phyloP scores from a whole-genome alignment of 495 filamentous ascomycete species.

The Hypomontagnella monticulosa region DNA sequence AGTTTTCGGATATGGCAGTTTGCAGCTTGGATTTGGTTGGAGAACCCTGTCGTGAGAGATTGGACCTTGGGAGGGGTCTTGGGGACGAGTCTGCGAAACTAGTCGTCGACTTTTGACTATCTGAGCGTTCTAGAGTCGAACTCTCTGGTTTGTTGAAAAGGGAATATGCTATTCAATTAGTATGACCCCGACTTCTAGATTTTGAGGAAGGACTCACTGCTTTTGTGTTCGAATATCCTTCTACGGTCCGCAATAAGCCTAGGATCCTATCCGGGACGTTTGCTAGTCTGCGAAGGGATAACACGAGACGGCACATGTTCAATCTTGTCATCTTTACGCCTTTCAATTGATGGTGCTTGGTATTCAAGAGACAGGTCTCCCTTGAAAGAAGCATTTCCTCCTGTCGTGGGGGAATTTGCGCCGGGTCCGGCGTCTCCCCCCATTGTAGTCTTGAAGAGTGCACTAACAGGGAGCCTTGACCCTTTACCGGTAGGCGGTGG shows the following conservation, averaged over 20 bases:
- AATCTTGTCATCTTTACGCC: background rate
- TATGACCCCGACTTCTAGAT: background rate
- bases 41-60: slow-evolving; percentile 13
- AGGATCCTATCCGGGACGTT: slow-evolving; percentile 38
- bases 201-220: slow-evolving; percentile 31
- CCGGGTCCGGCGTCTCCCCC: background rate
- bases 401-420: background rate
- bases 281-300: slow-evolving; percentile 22
- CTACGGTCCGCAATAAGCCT: slow-evolving; percentile 45
- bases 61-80: slow-evolving; percentile 8
- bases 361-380: background rate
- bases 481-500: background rate
- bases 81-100: slow-evolving; percentile 1
- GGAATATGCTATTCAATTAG: slow-evolving; percentile 31
- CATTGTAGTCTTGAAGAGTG: background rate
- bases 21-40: slow-evolving; percentile 27
- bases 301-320: background rate
- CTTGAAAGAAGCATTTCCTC: background rate
- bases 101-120: background rate
- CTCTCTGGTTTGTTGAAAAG: slow-evolving; percentile 13
- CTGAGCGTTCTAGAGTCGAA: background rate
- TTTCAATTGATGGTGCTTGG: slow-evolving; percentile 20
- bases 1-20: slow-evolving; percentile 2
- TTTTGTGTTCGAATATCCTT: slow-evolving; percentile 46
- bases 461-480: slow-evolving; percentile 11